Evolutionary conservation across 2,329 filamentous ascomycete species (phyloP).

Genomic region (Didymella glomerata): DNA sequence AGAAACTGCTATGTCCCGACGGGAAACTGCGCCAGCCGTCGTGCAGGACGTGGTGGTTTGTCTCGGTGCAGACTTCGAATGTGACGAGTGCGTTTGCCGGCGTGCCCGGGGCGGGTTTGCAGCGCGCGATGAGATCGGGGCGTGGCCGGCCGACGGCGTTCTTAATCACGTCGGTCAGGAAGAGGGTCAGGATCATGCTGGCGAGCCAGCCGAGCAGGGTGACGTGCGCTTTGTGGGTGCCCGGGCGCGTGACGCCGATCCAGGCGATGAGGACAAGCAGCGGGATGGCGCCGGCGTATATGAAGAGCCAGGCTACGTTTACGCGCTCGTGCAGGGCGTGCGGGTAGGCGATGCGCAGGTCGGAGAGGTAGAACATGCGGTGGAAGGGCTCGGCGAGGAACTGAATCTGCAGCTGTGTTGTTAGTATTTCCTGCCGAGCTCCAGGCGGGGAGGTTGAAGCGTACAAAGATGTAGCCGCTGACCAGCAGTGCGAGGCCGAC

Average conservation of each 20-base stretch:
- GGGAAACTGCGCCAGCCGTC: constrained; percentile 88
- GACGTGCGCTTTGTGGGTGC: constrained; percentile 82
- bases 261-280: constrained; percentile 71
- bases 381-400: constrained; percentile 85
- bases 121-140: constrained; percentile 88
- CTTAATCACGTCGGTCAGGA: constrained; percentile 88
- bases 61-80: constrained; percentile 76
- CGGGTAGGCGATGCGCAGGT: constrained; percentile 84
- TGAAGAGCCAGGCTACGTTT: constrained; percentile 76
- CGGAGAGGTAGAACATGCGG: constrained; percentile 90
- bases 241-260: constrained; percentile 69
- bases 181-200: constrained; percentile 74
- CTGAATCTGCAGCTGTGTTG: constrained; percentile 61
- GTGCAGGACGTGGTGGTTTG: constrained; percentile 72
- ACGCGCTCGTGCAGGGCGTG: constrained; percentile 87
- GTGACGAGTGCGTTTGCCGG: constrained; percentile 65
- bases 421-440: constrained; percentile 10
- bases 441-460: constrained; percentile 14
- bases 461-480: constrained; percentile 69
- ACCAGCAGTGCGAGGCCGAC: constrained; percentile 77
- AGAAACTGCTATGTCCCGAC: constrained; percentile 79
- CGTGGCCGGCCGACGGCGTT: constrained; percentile 84
- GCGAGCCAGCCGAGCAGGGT: constrained; percentile 83
- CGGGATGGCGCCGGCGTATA: constrained; percentile 80
- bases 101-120: constrained; percentile 71